Conservation (phyloP, 305 asterid genomes). For the Fraxinus ornus region DNA sequence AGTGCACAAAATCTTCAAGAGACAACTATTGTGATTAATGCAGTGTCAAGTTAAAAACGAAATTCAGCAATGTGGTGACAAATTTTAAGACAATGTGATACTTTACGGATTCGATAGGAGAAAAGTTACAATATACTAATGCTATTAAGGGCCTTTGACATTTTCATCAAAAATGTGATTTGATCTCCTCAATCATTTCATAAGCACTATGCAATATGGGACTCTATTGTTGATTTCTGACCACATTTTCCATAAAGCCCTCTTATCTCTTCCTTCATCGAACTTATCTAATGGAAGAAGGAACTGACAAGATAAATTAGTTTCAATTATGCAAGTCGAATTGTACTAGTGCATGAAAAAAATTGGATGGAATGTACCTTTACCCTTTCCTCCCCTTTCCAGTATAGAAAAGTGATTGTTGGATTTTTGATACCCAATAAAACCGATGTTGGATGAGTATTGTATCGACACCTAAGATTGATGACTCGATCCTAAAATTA, state of each 20-base stretch:
- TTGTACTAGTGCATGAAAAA: neutral
- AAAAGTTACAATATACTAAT: neutral
- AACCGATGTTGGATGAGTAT: no score
- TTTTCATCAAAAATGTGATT: neutral
- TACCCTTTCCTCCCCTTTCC: neutral
- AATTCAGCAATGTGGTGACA: neutral
- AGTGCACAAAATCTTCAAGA: neutral
- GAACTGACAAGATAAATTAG: neutral
- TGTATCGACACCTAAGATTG: no score
- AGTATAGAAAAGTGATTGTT: neutral
- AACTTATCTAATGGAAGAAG: neutral
- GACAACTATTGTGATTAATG: neutral
- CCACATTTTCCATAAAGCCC: neutral
- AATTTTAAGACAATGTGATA: neutral
- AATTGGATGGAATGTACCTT: neutral
- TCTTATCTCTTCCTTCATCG: neutral
- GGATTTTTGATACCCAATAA: no score
- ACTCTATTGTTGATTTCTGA: neutral
- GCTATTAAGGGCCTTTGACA: neutral
- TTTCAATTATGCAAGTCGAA: neutral
- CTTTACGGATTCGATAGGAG: neutral
- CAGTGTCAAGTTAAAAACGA: neutral
- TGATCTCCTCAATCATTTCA: neutral
- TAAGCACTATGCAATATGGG: neutral
- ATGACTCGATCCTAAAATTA: no score